Percentiles rank a stretch among this genome's conserved stretches.
phyloP scores from a whole-genome alignment of 2,329 filamentous ascomycete genomes.

The Dothideomycetidae sp. region DNA sequence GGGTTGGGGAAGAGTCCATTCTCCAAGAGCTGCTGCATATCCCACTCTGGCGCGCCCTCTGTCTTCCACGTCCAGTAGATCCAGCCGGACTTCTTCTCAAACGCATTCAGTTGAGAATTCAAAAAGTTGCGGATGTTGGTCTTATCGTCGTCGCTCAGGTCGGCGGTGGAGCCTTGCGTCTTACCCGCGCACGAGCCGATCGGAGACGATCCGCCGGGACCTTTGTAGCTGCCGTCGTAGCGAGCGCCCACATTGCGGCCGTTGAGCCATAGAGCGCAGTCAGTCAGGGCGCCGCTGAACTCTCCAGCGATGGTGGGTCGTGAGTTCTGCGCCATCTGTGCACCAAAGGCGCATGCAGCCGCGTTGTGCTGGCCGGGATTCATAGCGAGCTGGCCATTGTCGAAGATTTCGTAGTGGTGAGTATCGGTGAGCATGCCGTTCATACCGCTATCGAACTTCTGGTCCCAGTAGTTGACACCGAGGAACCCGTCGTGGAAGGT shows the following conservation, averaged over 20 bases:
- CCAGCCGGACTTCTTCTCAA: constrained; percentile 35
- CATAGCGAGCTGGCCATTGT: constrained; percentile 24
- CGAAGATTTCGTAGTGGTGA: constrained; percentile 36
- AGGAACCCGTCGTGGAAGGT: constrained; percentile 35
- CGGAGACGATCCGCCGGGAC: constrained; percentile 23
- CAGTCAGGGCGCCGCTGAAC: constrained; percentile 34
- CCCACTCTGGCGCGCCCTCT: constrained; percentile 35
- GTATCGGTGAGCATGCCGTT: constrained; percentile 32
- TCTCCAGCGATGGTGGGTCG: constrained; percentile 36
- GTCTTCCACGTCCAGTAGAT: constrained; percentile 40
- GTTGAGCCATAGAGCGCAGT: constrained; percentile 36
- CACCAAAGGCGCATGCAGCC: constrained; percentile 31
- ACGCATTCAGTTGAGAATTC: constrained; percentile 34
- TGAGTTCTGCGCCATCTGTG: constrained; percentile 31
- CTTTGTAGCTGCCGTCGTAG: constrained; percentile 30
- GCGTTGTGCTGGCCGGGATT: constrained; percentile 26
- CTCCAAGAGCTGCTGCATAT: constrained; percentile 31
- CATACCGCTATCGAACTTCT: constrained; percentile 30
- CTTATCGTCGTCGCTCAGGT: constrained; percentile 28
- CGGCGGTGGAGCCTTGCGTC: constrained; percentile 29
- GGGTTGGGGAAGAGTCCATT: constrained; percentile 24
- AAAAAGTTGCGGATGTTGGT: constrained; percentile 31
- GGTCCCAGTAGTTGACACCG: constrained; percentile 30
- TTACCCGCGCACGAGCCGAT: constrained; percentile 33
- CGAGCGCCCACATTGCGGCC: constrained; percentile 31